Evolutionary conservation across 1,139 yeast genomes (phyloP).

Genomic region (Geotrichum macrosporum): DNA sequence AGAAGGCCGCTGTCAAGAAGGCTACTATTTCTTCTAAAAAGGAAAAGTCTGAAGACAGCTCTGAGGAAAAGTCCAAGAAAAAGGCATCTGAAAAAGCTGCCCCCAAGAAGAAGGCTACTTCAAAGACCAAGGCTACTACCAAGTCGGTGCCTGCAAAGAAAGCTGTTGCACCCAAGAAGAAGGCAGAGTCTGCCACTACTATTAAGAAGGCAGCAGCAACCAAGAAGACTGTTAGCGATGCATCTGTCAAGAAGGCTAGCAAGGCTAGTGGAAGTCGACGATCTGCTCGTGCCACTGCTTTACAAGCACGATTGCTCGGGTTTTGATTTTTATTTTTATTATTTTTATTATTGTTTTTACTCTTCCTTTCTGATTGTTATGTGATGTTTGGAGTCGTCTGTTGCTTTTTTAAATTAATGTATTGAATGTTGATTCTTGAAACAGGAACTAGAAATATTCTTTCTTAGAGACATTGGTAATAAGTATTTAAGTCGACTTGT

Average conservation of each 20-base stretch:
- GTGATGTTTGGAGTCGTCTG: background rate
- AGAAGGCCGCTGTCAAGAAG: constrained; percentile 32
- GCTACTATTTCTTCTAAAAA: constrained; percentile 25
- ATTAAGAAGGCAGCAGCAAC: constrained; percentile 29
- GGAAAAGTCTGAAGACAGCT: constrained; percentile 22
- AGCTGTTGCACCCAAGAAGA: constrained; percentile 34
- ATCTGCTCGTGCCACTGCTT: constrained; percentile 28
- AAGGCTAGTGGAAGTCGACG: constrained; percentile 21
- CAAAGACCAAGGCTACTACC: constrained; percentile 27
- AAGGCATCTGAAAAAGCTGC: constrained; percentile 33
- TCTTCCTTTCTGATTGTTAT: background rate
- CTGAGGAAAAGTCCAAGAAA: constrained; percentile 30
- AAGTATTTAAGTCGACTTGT: background rate
- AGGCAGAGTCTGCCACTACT: constrained; percentile 31
- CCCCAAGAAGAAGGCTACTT: constrained; percentile 33
- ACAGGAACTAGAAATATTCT: constrained; percentile 15
- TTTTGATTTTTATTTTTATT: constrained; percentile 26
- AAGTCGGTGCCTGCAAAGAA: constrained; percentile 27
- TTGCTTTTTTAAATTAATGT: background rate
- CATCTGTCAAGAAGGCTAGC: constrained; percentile 33
- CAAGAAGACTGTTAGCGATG: constrained; percentile 22
- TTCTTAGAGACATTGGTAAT: background rate
- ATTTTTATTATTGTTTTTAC: constrained; percentile 1
- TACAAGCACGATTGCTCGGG: too few relatives aligned
- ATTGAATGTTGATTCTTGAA: too few relatives aligned